Evolutionary conservation across 2,329 filamentous ascomycete genomes (phyloP), one percentile per base, ranked within the genome.

Genomic region (Colletotrichum gloeosporioides): DNA sequence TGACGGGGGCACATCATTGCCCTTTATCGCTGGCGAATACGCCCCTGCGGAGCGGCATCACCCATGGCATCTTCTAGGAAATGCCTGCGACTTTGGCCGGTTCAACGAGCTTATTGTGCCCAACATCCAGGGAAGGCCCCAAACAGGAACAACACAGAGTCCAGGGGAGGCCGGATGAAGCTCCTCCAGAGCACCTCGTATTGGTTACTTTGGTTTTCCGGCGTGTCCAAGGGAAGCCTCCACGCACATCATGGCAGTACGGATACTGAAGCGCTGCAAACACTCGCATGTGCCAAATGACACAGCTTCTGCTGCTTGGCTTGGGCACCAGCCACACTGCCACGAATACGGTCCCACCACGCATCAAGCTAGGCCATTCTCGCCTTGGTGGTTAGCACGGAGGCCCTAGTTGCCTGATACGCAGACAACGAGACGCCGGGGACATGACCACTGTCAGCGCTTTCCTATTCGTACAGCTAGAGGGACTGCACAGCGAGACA

Each of bases 301-400:
- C 55, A 49, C 55, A 8, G 18, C 18, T 36, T 12, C 22, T 22
- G 29, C 22, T 36, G 31, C 16, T 32, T 62, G 32, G 18, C 12
- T 59, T 59, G 29, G n/a, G 22, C 61, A 67, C 69, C 73, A 76
- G 73, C 73, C 69, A 73, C 73, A 69, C 39, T 63, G 57, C 70
- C 73, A 73, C 64, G 70, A 73, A 73, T 69, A 72, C 64, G n/a
- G 55, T 53, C 18, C 63, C 27, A 67, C 62, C 29, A 22, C 8
- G 27, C 57, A 57, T 25, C 16, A 61, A 62, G 36, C 61, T 62
- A 32, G 63, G 18, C 73, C 31, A 27, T 31, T 67, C 16, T 68
- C 27, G 53, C 27, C 62, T 31, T 18, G 53, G 31, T 53, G 49
- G 22, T 22, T 32, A 32, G 25, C 53, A 57, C 29, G 53, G 55